These are phyloP conservation scores for Collybia nuda DNA, from an alignment of 768 basidiomycete genomes.

Conservation along the genomic window DNA sequence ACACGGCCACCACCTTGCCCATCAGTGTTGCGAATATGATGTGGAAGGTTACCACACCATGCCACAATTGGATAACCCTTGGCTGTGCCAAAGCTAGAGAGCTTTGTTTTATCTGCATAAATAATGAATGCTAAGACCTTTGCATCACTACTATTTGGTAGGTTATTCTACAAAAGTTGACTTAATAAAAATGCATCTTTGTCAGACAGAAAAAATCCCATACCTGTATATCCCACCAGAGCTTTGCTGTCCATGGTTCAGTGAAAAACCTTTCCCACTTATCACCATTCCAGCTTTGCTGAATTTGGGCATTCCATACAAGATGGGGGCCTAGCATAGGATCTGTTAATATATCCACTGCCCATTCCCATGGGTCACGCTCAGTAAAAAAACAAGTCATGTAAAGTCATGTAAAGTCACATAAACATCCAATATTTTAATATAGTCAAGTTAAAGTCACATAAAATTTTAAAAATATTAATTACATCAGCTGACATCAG, in stretches of 20 bases:
- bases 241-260: constrained; percentile 33
- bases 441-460: no score
- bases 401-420: no score
- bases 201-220: constrained; percentile 12
- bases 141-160: constrained; percentile 5
- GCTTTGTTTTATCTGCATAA: constrained; percentile 37
- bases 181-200: constrained; percentile 12
- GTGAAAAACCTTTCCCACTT: constrained; percentile 22
- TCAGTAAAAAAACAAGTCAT: no score
- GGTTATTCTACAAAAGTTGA: not conserved
- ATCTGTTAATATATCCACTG: constrained; percentile 20
- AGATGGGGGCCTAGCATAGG: constrained; percentile 18
- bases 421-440: no score
- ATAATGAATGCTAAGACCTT: constrained; percentile 31
- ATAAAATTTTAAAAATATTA: no score
- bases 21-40: constrained; percentile 26
- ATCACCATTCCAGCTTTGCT: constrained; percentile 19
- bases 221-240: constrained; percentile 34
- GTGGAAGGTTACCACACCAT: constrained; percentile 26
- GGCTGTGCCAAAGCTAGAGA: constrained; percentile 32
- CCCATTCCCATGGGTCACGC: constrained; percentile 28
- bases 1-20: constrained; percentile 30
- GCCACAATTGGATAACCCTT: constrained; percentile 37
- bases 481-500: no score
- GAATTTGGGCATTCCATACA: constrained; percentile 30